These are phyloP conservation scores for Diaporthe sp. DNA, from an alignment of 2,329 filamentous ascomycete genomes.

Conservation along the genomic window DNA sequence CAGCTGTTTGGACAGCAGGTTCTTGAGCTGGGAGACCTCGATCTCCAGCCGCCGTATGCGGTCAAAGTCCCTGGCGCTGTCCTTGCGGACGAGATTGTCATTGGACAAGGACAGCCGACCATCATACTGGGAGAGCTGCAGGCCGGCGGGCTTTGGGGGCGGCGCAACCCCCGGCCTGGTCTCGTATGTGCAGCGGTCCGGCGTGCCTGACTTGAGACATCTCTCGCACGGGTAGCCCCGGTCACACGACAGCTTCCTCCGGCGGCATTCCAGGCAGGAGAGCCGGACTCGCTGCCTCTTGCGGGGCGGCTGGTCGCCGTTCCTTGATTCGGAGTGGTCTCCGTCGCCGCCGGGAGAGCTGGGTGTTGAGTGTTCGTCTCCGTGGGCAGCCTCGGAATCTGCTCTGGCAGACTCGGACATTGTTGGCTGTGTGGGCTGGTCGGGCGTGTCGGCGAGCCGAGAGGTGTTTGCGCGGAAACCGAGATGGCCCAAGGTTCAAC, in stretches of 20 bases:
- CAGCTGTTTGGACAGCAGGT: slow-evolving; percentile 57
- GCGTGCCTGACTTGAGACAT: slow-evolving; percentile 70
- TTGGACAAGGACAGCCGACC: slow-evolving; percentile 53
- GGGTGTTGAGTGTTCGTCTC: slow-evolving; percentile 31
- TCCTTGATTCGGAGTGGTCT: slow-evolving; percentile 42
- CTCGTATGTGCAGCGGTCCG: slow-evolving; percentile 70
- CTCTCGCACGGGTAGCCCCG: slow-evolving; percentile 70
- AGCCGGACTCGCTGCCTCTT: slow-evolving; percentile 70
- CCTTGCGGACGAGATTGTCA: slow-evolving; percentile 51
- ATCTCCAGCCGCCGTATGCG: slow-evolving; percentile 69
- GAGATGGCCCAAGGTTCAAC: slow-evolving; percentile 32
- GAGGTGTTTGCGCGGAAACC: slow-evolving; percentile 31
- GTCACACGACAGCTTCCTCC: slow-evolving; percentile 71
- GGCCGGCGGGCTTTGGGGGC: slow-evolving; percentile 57
- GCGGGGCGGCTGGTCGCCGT: slow-evolving; percentile 52
- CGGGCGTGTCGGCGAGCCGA: slow-evolving; percentile 31
- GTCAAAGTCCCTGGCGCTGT: slow-evolving; percentile 62
- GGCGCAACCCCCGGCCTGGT: slow-evolving; percentile 54
- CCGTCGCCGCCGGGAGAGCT: slow-evolving; percentile 36
- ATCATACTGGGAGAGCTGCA: slow-evolving; percentile 59
- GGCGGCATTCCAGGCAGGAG: slow-evolving; percentile 69
- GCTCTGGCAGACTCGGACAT: slow-evolving; percentile 31
- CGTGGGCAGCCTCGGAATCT: slow-evolving; percentile 26
- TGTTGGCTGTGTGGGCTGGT: slow-evolving; percentile 20
- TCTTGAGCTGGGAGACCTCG: slow-evolving; percentile 67